A percentile compares a stretch with the other conserved stretches of the same genome.
Conservation (phyloP, 2,329 filamentous ascomycete species). For the Sporothrix humicola region DNA sequence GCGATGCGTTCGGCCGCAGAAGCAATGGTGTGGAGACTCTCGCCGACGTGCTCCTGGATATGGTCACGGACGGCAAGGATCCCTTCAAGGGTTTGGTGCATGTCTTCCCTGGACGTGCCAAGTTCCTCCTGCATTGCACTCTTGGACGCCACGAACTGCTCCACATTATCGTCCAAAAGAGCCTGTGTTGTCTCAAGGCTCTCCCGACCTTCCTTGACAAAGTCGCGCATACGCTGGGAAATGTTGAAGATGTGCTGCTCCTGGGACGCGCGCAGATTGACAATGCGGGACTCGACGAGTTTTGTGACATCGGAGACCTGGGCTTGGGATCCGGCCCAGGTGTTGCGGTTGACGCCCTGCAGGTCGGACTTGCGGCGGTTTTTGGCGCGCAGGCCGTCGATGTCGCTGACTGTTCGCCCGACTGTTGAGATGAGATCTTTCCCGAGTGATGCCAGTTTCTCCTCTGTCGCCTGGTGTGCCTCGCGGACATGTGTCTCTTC, state of each 20-base stretch:
- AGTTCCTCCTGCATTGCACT: constrained; percentile 68
- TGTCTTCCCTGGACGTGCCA: constrained; percentile 74
- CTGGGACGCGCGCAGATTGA: constrained; percentile 74
- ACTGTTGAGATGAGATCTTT: constrained; percentile 78
- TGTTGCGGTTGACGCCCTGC: constrained; percentile 76
- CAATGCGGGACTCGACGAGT: constrained; percentile 76
- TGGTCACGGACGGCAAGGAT: constrained; percentile 88
- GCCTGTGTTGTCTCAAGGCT: constrained; percentile 72
- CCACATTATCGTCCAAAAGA: constrained; percentile 72
- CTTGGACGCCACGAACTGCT: constrained; percentile 64
- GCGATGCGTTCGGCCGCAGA: constrained; percentile 86
- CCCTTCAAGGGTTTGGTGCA: constrained; percentile 90
- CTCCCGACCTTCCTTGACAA: constrained; percentile 75
- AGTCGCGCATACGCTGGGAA: constrained; percentile 73
- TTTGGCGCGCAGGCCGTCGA: constrained; percentile 83
- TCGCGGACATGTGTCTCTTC: constrained; percentile 81
- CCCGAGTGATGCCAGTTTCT: constrained; percentile 74
- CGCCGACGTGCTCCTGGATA: constrained; percentile 83
- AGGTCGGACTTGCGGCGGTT: constrained; percentile 84
- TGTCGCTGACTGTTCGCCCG: constrained; percentile 76
- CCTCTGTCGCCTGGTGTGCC: constrained; percentile 86
- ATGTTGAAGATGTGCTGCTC: constrained; percentile 70
- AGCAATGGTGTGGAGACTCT: constrained; percentile 82
- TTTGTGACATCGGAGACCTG: constrained; percentile 78
- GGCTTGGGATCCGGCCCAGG: constrained; percentile 77